phyloP scores from a whole-genome alignment of 1,139 yeast genomes.

The Saccharomyces uvarum region DNA sequence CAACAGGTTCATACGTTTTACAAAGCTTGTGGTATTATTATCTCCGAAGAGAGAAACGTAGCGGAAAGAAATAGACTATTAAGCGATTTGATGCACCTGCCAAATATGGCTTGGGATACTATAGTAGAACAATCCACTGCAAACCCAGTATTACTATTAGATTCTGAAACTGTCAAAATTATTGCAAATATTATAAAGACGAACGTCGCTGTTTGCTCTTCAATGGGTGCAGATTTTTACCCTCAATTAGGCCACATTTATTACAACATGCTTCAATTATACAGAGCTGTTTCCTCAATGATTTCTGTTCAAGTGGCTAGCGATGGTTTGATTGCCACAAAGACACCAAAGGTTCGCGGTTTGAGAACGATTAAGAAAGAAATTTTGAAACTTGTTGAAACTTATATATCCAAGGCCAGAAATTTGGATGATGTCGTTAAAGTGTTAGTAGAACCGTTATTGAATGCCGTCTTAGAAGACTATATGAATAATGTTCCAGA shows the following conservation, averaged over 20 bases:
- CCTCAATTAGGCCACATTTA: constrained; percentile 83
- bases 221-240: constrained; percentile 87
- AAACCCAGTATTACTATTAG: constrained; percentile 75
- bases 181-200: constrained; percentile 91
- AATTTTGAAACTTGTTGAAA: constrained; percentile 79
- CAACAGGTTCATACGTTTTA: constrained; percentile 97
- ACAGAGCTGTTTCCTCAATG: constrained; percentile 85
- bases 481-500: constrained; percentile 85
- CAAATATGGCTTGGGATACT: constrained; percentile 90
- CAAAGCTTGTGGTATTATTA: constrained; percentile 93
- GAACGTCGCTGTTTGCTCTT: constrained; percentile 85
- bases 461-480: constrained; percentile 82
- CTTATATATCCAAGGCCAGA: constrained; percentile 72
- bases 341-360: constrained; percentile 92
- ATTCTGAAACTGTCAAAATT: constrained; percentile 83
- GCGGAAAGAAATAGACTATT: constrained; percentile 66
- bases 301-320: constrained; percentile 71
- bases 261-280: constrained; percentile 81
- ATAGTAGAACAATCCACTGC: constrained; percentile 82
- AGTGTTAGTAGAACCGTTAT: constrained; percentile 75
- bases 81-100: constrained; percentile 76
- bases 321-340: constrained; percentile 83
- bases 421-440: constrained; percentile 79
- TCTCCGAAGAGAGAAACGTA: constrained; percentile 69
- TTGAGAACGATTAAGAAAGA: constrained; percentile 95